phyloP scores from a whole-genome alignment of 2,329 filamentous ascomycete species.

The Dactylonectria estremocensis region DNA sequence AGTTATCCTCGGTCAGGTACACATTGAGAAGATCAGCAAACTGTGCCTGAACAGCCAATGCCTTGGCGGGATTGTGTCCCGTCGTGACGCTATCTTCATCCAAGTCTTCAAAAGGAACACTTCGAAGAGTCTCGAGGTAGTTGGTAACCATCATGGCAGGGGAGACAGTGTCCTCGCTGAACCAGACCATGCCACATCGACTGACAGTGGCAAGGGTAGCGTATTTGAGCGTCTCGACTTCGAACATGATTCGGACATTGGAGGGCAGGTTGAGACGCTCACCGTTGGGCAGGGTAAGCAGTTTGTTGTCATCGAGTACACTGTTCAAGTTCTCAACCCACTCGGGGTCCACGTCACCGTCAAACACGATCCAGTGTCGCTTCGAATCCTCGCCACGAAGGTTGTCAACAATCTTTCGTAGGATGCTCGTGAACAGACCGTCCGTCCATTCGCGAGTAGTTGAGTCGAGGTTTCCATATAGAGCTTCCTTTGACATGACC shows the following conservation, averaged over 20 bases:
- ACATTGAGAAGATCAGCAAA: slow-evolving; percentile 85
- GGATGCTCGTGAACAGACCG: slow-evolving; percentile 96
- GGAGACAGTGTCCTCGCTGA: slow-evolving; percentile 97
- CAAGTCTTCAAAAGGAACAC: slow-evolving; percentile 91
- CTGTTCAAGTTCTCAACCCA: slow-evolving; percentile 99
- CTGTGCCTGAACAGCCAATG: slow-evolving; percentile 82
- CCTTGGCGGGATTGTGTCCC: slow-evolving; percentile 83
- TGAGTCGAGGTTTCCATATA: slow-evolving; percentile 96
- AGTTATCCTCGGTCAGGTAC: slow-evolving; percentile 83
- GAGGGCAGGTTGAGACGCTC: slow-evolving; percentile 94
- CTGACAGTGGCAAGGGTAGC: slow-evolving; percentile 98
- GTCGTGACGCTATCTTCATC: slow-evolving; percentile 90
- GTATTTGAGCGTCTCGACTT: slow-evolving; percentile 98
- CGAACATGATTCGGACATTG: slow-evolving; percentile 99
- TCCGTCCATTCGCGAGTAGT: slow-evolving; percentile 99
- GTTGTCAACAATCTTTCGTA: slow-evolving; percentile 99
- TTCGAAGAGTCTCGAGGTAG: slow-evolving; percentile 88
- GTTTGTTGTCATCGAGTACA: slow-evolving; percentile 98
- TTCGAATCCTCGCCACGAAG: slow-evolving; percentile 97
- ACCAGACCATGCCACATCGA: slow-evolving; percentile 99
- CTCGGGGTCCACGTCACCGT: slow-evolving; percentile 98
- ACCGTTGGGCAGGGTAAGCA: slow-evolving; percentile 96
- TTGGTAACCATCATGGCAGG: slow-evolving; percentile 93
- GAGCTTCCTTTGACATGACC: slow-evolving; percentile 98
- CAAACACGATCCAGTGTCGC: slow-evolving; percentile 99